Percentiles rank a stretch among this genome's conserved stretches.
Evolutionary conservation across 208 protist genomes (phyloP).

Genomic region (Herpetomonas muscarum): DNA sequence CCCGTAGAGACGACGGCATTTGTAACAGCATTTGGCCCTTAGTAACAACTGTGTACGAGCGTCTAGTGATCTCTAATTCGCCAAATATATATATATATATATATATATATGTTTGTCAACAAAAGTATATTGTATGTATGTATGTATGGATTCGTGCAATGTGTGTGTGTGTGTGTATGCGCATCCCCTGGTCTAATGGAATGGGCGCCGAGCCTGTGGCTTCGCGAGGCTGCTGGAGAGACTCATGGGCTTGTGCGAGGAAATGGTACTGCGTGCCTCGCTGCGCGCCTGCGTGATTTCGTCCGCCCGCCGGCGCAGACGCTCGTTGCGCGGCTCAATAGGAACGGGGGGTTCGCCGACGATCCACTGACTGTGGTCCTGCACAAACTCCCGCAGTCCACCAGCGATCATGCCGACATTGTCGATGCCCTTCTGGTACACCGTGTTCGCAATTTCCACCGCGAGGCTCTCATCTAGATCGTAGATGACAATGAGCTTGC

Average conservation of each 20-base stretch:
- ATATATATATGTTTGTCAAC: slow-evolving; percentile 7
- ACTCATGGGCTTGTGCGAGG: slow-evolving; percentile 80
- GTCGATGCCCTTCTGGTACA: slow-evolving; percentile 88
- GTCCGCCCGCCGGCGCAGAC: slow-evolving; percentile 66
- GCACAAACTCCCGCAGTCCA: slow-evolving; percentile 79
- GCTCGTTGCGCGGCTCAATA: slow-evolving; percentile 65
- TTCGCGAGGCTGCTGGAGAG: slow-evolving; percentile 79
- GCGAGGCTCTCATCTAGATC: slow-evolving; percentile 78
- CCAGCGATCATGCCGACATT: slow-evolving; percentile 81
- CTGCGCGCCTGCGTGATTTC: slow-evolving; percentile 62
- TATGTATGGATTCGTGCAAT: too few relatives aligned
- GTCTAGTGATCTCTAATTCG: neutral
- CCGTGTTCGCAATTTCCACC: slow-evolving; percentile 41
- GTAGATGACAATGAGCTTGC: slow-evolving; percentile 83
- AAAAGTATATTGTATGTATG: neutral
- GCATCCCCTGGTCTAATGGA: neutral
- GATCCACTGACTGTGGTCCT: slow-evolving; percentile 61
- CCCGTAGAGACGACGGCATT: too few relatives aligned
- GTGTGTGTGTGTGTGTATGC: slow-evolving; percentile 1
- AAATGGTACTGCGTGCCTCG: slow-evolving; percentile 56
- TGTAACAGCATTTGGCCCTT: too few relatives aligned
- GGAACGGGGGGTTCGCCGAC: slow-evolving; percentile 53
- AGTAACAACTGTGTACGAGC: too few relatives aligned
- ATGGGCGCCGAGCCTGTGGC: slow-evolving; percentile 3
- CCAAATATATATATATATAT: neutral